phyloP scores from a whole-genome alignment of 2,329 filamentous ascomycete species.

The Paracoccidioides lutzii region DNA sequence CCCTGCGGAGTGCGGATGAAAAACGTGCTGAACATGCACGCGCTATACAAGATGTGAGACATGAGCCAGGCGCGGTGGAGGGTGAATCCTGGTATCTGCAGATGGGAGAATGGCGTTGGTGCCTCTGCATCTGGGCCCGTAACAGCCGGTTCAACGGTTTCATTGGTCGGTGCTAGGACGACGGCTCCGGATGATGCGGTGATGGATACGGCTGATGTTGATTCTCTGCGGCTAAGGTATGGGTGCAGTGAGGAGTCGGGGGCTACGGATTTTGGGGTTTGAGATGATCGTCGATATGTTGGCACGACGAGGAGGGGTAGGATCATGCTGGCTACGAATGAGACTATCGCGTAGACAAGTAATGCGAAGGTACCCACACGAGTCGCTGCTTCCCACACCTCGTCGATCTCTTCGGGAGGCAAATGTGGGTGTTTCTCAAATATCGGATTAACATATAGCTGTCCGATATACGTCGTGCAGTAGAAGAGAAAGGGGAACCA shows the following conservation, averaged over 20 bases:
- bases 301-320: constrained; percentile 77
- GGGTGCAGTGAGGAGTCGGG: constrained; percentile 11
- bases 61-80: constrained; percentile 78
- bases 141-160: constrained; percentile 2
- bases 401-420: constrained; percentile 60
- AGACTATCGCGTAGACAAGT: constrained; percentile 75
- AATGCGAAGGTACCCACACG: constrained; percentile 80
- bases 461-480: constrained; percentile 83
- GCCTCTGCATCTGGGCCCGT: constrained; percentile 9
- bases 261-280: constrained; percentile 5
- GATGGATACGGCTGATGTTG: constrained; percentile 22
- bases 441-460: constrained; percentile 78
- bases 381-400: constrained; percentile 71
- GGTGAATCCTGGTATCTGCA: constrained; percentile 72
- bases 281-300: constrained; percentile 43
- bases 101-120: constrained; percentile 39
- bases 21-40: constrained; percentile 71
- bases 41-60: constrained; percentile 70
- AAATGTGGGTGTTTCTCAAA: constrained; percentile 67
- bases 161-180: constrained; percentile 6
- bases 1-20: constrained; percentile 57
- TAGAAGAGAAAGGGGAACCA: constrained; percentile 97
- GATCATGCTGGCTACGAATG: constrained; percentile 66
- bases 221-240: constrained; percentile 17
- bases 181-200: constrained; percentile 21